These are phyloP conservation scores for Allium cepa DNA, from an alignment of 106 monocot species.

Conservation along the genomic window DNA sequence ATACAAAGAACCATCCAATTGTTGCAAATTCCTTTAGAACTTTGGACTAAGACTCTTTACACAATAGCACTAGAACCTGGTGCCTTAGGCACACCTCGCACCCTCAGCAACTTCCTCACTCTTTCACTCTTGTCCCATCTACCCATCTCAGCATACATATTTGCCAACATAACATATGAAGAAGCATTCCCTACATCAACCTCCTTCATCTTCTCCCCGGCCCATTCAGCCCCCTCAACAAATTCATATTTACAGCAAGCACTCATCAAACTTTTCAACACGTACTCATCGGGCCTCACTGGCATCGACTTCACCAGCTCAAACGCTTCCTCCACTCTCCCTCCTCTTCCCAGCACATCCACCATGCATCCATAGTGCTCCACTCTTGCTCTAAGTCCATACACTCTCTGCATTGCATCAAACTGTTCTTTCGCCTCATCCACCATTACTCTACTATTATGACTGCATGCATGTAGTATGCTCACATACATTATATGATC, in stretches of 20 bases:
- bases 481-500: slow-evolving; percentile 34
- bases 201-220: slow-evolving; percentile 20
- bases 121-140: slow-evolving; percentile 31
- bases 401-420: slow-evolving; percentile 13
- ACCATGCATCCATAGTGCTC: slow-evolving; percentile 55
- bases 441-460: slow-evolving; percentile 24
- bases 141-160: slow-evolving; percentile 32
- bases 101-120: slow-evolving; percentile 37
- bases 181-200: slow-evolving; percentile 15
- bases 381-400: slow-evolving; percentile 15
- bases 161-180: slow-evolving; percentile 42
- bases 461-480: slow-evolving; percentile 46
- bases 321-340: slow-evolving; percentile 28
- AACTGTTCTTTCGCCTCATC: slow-evolving; percentile 21
- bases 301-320: slow-evolving; percentile 16
- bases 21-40: too few species aligned
- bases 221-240: slow-evolving; percentile 25
- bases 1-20: too few species aligned
- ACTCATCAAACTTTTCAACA: slow-evolving; percentile 34
- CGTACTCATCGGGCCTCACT: slow-evolving; percentile 16
- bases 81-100: slow-evolving; percentile 19
- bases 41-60: not conserved
- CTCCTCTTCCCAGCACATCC: slow-evolving; percentile 31
- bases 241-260: slow-evolving; percentile 14
- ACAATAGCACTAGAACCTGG: slow-evolving; percentile 13